Base-by-base conservation (phyloP, 106 monocot genomes). In the Dendrobium catenatum region DNA sequence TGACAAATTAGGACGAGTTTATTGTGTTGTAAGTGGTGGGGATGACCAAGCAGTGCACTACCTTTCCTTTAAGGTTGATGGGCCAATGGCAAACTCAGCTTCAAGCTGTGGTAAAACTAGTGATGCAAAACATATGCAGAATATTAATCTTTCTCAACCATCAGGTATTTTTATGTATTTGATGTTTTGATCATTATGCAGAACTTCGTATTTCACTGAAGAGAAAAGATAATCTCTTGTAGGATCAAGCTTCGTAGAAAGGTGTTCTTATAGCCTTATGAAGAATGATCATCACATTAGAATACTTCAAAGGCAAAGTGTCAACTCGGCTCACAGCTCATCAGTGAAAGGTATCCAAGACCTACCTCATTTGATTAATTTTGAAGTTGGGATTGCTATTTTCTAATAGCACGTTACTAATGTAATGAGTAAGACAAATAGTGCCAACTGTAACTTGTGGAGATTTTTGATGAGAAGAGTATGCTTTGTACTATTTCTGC, bases 11-110 rank as follows among this genome's bases (percentile, higher is more conserved):
- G 89, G 78, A 55, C 48, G 10, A 15, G 67, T 73, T 79, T 98
- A 84, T 79, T 91, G 91, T 83, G 59, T 93, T 75, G 17, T 95
- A 70, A 98, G 93, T 87, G 95, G 98, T 56, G 95, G 98, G 19
- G 98, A 98, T 85, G 98, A 98, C 80, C 98, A 98, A 78, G 93
- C 98, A 46, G 15, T 98, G 55, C 89, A 96, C 46, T 91, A 42
- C 47, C n/a, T 86, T 67, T 82, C 68, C 16, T 93, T 95, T 80
- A 18, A 41, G 40, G 40, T 83, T 91, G 80, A 79, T 26, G 26
- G 27, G 11, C 9, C 59, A 18, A 44, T 44, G 42, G 44, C 2
- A 20, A 77, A 77, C 47, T 18, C 26, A 19, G 55, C 11, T 55
- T 55, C 64, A 47, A 82, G 40, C 24, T 48, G 8, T 67, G 55